Evolutionary conservation across 2,329 filamentous ascomycete genomes (phyloP).

Genomic region (Xylariaceae sp.): DNA sequence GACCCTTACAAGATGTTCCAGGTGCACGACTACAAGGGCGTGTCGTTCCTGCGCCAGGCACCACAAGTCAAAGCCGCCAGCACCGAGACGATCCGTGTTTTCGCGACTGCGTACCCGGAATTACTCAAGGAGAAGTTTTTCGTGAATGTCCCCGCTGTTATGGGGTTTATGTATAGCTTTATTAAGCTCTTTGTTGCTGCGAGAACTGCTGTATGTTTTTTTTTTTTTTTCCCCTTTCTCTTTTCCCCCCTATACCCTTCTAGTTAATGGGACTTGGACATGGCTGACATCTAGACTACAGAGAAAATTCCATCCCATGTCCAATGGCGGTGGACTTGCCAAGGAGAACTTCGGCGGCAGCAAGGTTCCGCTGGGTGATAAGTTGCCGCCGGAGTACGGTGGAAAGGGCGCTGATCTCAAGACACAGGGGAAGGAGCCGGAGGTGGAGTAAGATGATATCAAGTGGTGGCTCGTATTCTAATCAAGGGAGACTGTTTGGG

Average conservation of each 20-base stretch:
- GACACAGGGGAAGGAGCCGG: conserved; percentile 25
- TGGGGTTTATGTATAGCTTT: conserved; percentile 79
- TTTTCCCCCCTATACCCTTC: neutral
- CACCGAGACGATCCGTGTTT: conserved; percentile 75
- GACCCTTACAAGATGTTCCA: conserved; percentile 91
- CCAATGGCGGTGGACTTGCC: conserved; percentile 66
- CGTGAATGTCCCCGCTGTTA: conserved; percentile 85
- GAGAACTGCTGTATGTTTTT: conserved; percentile 52
- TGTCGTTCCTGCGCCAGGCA: conserved; percentile 82
- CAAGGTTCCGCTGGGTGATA: conserved; percentile 57
- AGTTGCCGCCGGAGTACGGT: conserved; percentile 73
- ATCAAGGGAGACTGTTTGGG: too few species aligned
- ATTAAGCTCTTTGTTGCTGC: conserved; percentile 73
- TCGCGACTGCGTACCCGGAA: conserved; percentile 83
- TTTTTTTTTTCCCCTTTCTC: neutral
- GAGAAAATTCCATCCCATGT: conserved; percentile 76
- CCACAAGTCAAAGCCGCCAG: conserved; percentile 71
- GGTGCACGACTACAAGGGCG: conserved; percentile 86
- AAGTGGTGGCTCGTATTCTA: neutral
- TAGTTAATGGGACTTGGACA: neutral
- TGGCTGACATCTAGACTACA: neutral
- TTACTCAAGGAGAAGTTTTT: conserved; percentile 90
- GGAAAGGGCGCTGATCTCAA: conserved; percentile 57
- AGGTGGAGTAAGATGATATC: conserved; percentile 23
- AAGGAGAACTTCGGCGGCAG: conserved; percentile 46